Evolutionary conservation across 306 rosid species (phyloP).

Genomic region (Prosopis cineraria): DNA sequence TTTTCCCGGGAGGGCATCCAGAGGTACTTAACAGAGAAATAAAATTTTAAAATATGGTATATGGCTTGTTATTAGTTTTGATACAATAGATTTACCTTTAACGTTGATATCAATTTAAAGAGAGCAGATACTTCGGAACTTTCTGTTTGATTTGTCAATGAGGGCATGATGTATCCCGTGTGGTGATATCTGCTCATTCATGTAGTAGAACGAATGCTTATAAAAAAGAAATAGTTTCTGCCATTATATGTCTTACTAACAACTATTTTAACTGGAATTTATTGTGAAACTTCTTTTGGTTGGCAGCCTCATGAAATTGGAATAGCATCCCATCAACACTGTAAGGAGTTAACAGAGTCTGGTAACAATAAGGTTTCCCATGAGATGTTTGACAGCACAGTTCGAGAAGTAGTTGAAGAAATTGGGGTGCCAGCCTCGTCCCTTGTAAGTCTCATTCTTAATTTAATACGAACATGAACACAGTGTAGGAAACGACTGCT

Average conservation of each 20-base stretch:
- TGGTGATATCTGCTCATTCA: constrained; percentile 10
- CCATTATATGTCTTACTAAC: constrained; percentile 20
- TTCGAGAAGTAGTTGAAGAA: constrained; percentile 94
- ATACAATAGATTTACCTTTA: constrained; percentile 14
- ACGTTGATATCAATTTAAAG: neutral
- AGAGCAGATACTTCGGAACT: constrained; percentile 9
- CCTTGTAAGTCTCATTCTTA: constrained; percentile 63
- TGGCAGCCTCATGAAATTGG: constrained; percentile 88
- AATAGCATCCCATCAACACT: constrained; percentile 51
- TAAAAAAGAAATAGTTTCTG: constrained; percentile 5
- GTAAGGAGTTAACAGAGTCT: constrained; percentile 51
- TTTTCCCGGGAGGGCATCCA: constrained; percentile 98
- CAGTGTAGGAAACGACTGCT: neutral
- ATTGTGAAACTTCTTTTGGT: constrained; percentile 32
- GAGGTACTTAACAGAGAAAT: constrained; percentile 62
- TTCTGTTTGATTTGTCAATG: constrained; percentile 23
- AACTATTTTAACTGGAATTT: constrained; percentile 23
- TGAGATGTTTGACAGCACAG: constrained; percentile 92
- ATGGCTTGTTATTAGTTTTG: constrained; percentile 15
- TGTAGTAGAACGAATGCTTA: constrained; percentile 10
- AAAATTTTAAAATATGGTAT: constrained; percentile 1
- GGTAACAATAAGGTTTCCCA: constrained; percentile 54
- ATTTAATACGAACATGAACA: constrained; percentile 14
- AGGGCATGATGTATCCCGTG: neutral
- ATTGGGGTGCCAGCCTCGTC: constrained; percentile 84